Evolutionary conservation across 805 yeast genomes (phyloP).

Genomic region (Nakazawaea molendinolei): DNA sequence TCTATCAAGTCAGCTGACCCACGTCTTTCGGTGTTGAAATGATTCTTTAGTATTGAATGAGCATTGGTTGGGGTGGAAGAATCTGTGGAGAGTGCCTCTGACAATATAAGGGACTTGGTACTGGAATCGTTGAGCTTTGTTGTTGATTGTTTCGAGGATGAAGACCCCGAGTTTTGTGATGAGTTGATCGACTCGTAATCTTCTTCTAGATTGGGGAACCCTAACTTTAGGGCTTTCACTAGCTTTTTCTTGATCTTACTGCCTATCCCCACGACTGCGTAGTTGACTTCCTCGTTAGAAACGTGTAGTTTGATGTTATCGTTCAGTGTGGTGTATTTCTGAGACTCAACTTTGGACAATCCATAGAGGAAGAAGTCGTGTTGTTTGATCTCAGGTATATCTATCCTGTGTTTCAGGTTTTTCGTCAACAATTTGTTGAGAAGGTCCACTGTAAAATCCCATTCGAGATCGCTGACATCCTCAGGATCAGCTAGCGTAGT

Average conservation of each 20-base stretch:
- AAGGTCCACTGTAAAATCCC: conserved; percentile 48
- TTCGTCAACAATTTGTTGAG: conserved; percentile 57
- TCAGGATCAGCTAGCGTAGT: conserved; percentile 1
- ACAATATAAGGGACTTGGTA: conserved; percentile 4
- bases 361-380: conserved; percentile 57
- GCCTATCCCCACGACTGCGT: conserved; percentile 81
- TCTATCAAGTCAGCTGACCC: conserved; percentile 10
- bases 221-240: conserved; percentile 29
- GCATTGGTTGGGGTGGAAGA: background rate
- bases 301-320: conserved; percentile 41
- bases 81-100: conserved; percentile 8
- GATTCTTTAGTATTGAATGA: no score
- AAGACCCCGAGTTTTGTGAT: conserved; percentile 4
- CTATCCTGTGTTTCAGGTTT: conserved; percentile 61
- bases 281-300: conserved; percentile 59
- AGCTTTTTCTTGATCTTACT: conserved; percentile 49
- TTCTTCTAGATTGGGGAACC: conserved; percentile 7
- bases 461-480: conserved; percentile 18
- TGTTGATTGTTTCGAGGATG: conserved; percentile 6
- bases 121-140: background rate
- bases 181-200: background rate
- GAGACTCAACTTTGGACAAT: conserved; percentile 20
- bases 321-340: conserved; percentile 17
- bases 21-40: conserved; percentile 4
- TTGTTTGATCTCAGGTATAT: conserved; percentile 61